A percentile compares a stretch with the other conserved stretches of the same genome.
phyloP scores from a whole-genome alignment of 108 stramenopile species.

The Skeletonema potamos region DNA sequence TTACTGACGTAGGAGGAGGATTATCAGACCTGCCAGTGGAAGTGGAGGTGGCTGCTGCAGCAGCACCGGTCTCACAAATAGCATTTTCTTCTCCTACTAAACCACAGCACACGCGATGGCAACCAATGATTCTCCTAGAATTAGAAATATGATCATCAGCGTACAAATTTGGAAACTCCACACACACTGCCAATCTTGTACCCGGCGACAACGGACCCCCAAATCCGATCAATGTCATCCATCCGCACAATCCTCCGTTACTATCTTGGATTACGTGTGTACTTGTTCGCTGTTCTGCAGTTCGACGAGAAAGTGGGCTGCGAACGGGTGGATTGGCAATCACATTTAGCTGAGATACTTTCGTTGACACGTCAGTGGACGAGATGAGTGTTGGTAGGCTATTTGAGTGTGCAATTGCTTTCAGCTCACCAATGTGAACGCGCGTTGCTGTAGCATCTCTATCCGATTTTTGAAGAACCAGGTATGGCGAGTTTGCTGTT shows the following conservation, averaged over 20 bases:
- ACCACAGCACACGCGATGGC: constrained; percentile 42
- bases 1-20: constrained; percentile 11
- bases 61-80: constrained; percentile 10
- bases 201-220: constrained; percentile 35
- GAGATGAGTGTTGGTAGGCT: constrained; percentile 25
- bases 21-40: background rate
- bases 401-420: constrained; percentile 26
- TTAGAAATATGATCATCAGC: constrained; percentile 3
- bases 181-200: constrained; percentile 21
- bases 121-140: constrained; percentile 20
- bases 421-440: constrained; percentile 39
- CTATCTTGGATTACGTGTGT: constrained; percentile 35
- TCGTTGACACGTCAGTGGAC: constrained; percentile 27
- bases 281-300: constrained; percentile 30
- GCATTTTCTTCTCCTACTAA: constrained; percentile 49
- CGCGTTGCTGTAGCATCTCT: constrained; percentile 11
- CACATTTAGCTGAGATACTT: constrained; percentile 12
- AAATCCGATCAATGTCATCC: constrained; percentile 37
- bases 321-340: constrained; percentile 29
- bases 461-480: background rate
- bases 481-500: constrained; percentile 4
- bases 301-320: constrained; percentile 31
- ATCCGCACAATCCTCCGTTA: constrained; percentile 30
- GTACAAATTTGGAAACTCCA: constrained; percentile 19
- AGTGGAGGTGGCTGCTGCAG: background rate